Percentiles rank a stretch among this genome's conserved stretches.
Conservation (phyloP, 345 rosid species). For the Heritiera fomes region DNA sequence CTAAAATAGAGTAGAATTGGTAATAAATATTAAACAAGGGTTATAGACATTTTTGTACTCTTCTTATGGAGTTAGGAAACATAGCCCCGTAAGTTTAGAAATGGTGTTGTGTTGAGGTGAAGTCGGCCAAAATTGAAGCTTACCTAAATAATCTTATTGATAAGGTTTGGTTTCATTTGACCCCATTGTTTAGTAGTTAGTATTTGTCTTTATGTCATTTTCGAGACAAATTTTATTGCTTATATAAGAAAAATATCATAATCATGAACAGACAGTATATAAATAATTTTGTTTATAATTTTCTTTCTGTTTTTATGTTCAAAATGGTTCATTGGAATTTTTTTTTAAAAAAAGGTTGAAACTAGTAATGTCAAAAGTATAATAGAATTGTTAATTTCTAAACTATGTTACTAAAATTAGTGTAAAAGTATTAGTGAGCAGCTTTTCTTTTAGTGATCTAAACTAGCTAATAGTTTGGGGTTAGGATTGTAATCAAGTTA, state of each 20-base stretch:
- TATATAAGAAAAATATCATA: not conserved
- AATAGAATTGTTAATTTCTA: not conserved
- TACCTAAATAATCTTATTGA: not conserved
- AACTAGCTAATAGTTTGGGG: not conserved
- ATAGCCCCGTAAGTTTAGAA: conserved; percentile 14
- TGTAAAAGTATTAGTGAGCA: not conserved
- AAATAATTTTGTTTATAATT: not conserved
- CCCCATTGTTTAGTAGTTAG: not conserved
- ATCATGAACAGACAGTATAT: not conserved
- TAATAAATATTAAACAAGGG: not conserved
- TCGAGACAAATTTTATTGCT: not conserved
- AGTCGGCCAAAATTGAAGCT: conserved; percentile 6
- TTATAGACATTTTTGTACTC: too few relatives aligned
- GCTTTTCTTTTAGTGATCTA: not conserved
- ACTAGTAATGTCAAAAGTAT: not conserved
- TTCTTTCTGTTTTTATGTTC: not conserved
- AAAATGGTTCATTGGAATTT: too few relatives aligned
- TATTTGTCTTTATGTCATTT: not conserved
- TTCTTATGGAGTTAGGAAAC: not conserved
- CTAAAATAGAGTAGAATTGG: too few relatives aligned
- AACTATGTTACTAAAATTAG: not conserved
- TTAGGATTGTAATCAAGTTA: too few relatives aligned
- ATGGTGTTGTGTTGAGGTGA: conserved; percentile 9
- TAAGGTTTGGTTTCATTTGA: conserved; percentile 11
- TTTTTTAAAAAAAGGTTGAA: too few relatives aligned